These are phyloP conservation scores for Pleurotus ostreatus DNA, from an alignment of 768 basidiomycete species.

Conservation along the genomic window DNA sequence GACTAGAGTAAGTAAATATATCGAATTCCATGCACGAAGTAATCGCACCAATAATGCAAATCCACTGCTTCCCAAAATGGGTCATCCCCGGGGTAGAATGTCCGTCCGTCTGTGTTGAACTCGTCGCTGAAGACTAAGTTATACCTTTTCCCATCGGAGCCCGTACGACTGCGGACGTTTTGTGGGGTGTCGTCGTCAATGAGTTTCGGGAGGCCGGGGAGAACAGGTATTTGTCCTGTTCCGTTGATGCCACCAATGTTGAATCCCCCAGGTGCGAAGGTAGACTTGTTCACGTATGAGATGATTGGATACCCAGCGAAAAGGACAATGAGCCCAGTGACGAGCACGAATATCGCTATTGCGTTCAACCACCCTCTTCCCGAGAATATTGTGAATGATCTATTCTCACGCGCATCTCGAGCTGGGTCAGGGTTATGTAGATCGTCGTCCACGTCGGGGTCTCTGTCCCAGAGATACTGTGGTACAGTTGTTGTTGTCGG, in stretches of 20 bases:
- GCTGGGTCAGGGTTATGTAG: slow-evolving; percentile 85
- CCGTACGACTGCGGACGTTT: slow-evolving; percentile 50
- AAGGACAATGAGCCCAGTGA: slow-evolving; percentile 65
- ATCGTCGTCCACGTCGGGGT: slow-evolving; percentile 85
- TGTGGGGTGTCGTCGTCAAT: slow-evolving; percentile 78
- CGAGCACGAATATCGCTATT: slow-evolving; percentile 66
- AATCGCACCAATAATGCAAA: slow-evolving; percentile 74
- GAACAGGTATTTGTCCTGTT: slow-evolving; percentile 80
- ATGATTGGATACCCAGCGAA: slow-evolving; percentile 91
- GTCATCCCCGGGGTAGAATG: slow-evolving; percentile 77
- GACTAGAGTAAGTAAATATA: slow-evolving; percentile 3
- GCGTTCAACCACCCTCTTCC: slow-evolving; percentile 80
- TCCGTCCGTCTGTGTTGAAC: slow-evolving; percentile 52
- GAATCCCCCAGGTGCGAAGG: slow-evolving; percentile 45
- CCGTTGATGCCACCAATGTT: slow-evolving; percentile 90
- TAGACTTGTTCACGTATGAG: slow-evolving; percentile 39
- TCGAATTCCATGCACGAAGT: background rate
- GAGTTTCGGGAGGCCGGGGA: slow-evolving; percentile 61
- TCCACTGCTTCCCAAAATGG: slow-evolving; percentile 86
- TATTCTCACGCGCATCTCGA: slow-evolving; percentile 57
- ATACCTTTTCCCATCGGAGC: slow-evolving; percentile 74
- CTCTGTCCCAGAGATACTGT: slow-evolving; percentile 72
- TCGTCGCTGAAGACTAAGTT: slow-evolving; percentile 88
- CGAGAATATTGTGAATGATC: slow-evolving; percentile 71
- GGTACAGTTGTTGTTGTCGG: slow-evolving; percentile 56